Evolutionary conservation across 2,329 filamentous ascomycete genomes (phyloP), one percentile per base, ranked within the genome.

Genomic region (Fusarium graminum): DNA sequence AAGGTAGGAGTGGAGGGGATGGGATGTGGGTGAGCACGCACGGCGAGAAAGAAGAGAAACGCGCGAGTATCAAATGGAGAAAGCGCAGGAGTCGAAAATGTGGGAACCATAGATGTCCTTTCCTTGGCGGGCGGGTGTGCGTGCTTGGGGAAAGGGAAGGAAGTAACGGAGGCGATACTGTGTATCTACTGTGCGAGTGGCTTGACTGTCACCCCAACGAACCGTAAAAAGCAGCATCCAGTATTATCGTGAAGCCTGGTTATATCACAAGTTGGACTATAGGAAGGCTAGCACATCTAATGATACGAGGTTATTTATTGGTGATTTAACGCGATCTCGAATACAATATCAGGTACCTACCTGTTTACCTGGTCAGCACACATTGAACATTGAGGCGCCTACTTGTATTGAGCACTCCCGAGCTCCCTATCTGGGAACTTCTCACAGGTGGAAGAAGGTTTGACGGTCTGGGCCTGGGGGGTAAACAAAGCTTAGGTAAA

Each of bases 111-210:
- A 42, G 36, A 64, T 44, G 63, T 40, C 50, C 54, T 56, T 62
- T 46, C 59, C 67, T 71, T 67, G 69, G 69, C 67, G 55, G 62
- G 65, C 66, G 61, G 69, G 58, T 70, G 53, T 59, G 65, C 65
- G 22, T 22, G 22, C 22, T 22, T 72, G 67, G 67, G 59, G 68
- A 65, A 68, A 60, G 34, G 58, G 52, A 54, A 56, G 51, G 54
- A 68, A 72, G 69, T 67, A 65, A 67, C 69, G 65, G 62, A 55
- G 66, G 67, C 64, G 54, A 60, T 38, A 52, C 53, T 64, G 47
- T 63, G 49, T 46, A 39, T 19, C 40, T 14, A 67, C 52, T 63
- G 61, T 64, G 49, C 47, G n/a, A 40, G 43, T 44, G 42, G 40
- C 53, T 30, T 25, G 39, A 45, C 39, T 10, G 29, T 59, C 34